Evolutionary conservation across 2,329 filamentous ascomycete species (phyloP).

Genomic region (Aphanoascus verrucosus): DNA sequence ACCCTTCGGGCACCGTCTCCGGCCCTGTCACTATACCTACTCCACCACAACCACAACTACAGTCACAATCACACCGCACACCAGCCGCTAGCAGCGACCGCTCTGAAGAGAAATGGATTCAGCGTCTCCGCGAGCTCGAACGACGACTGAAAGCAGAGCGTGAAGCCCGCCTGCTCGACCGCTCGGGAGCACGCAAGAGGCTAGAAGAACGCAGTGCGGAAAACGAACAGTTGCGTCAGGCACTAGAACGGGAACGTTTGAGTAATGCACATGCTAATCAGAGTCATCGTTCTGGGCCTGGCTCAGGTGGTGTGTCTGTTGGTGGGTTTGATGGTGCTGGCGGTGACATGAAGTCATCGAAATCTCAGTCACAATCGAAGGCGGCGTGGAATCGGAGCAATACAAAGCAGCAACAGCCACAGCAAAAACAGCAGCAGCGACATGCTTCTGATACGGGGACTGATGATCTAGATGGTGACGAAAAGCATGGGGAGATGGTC

Average conservation of each 20-base stretch:
- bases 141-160: slow-evolving; percentile 78
- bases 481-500: slow-evolving; percentile 11
- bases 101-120: slow-evolving; percentile 67
- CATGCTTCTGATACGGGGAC: slow-evolving; percentile 1
- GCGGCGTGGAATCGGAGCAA: not conserved
- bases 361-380: not conserved
- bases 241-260: slow-evolving; percentile 50
- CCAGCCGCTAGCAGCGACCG: slow-evolving; percentile 20
- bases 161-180: slow-evolving; percentile 73
- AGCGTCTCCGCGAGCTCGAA: slow-evolving; percentile 78
- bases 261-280: slow-evolving; percentile 18
- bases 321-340: slow-evolving; percentile 4
- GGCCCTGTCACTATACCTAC: slow-evolving; percentile 12
- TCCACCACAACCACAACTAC: too few species aligned
- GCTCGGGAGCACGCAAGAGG: slow-evolving; percentile 68
- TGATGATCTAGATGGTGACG: slow-evolving; percentile 5
- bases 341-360: not conserved
- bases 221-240: slow-evolving; percentile 57
- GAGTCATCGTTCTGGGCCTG: too few species aligned
- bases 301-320: not conserved
- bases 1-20: slow-evolving; percentile 19
- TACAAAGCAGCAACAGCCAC: not conserved
- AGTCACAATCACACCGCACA: slow-evolving; percentile 3
- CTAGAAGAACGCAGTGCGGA: slow-evolving; percentile 65
- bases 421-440: slow-evolving; percentile 1